Evolutionary conservation across 1,284 basidiomycete genomes (phyloP).

Genomic region (Heimioporus retisporus): DNA sequence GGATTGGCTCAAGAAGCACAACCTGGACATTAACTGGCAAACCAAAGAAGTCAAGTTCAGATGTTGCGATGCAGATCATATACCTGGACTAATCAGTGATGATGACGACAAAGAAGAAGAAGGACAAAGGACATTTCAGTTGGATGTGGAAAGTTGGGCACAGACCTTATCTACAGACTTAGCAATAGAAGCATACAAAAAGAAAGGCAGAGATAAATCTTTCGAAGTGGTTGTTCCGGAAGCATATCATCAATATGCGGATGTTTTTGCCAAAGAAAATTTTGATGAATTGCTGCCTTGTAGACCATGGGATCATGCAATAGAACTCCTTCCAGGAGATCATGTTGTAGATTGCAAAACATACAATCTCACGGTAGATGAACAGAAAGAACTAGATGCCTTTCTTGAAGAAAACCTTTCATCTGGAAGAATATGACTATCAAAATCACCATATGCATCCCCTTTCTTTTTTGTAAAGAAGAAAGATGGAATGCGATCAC

Average conservation of each 20-base stretch:
- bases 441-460: background rate
- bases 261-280: background rate
- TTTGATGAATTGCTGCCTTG: background rate
- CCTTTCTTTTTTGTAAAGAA: background rate
- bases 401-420: background rate
- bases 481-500: background rate
- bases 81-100: too few species aligned
- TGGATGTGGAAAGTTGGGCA: too few species aligned
- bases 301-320: constrained; percentile 1
- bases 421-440: background rate
- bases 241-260: background rate
- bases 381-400: background rate
- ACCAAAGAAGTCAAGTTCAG: too few species aligned
- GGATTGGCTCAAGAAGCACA: too few species aligned
- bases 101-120: too few species aligned
- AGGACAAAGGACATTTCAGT: too few species aligned
- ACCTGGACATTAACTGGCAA: too few species aligned
- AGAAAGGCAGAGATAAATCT: background rate
- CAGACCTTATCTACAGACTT: too few species aligned
- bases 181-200: too few species aligned
- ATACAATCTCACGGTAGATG: background rate
- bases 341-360: background rate
- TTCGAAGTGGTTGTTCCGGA: background rate
- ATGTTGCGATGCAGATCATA: too few species aligned
- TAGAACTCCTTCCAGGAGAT: constrained; percentile 1